Evolutionary conservation across 306 rosid species (phyloP), one percentile per base, ranked within the genome.

Genomic region (Dryas drummondii): DNA sequence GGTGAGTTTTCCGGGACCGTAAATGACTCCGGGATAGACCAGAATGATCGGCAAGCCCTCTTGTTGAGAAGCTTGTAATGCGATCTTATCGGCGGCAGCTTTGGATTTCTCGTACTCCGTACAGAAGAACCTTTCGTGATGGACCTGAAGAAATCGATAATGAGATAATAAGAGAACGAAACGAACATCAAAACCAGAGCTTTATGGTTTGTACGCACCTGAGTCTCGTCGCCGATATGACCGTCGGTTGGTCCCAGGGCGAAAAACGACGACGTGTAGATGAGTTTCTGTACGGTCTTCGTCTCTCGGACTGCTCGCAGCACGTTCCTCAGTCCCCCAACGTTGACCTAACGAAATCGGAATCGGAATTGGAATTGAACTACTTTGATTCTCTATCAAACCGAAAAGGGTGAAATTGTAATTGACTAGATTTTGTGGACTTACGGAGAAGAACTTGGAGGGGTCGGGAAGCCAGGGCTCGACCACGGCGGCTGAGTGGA

Each of bases 401-500:
- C 62, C 46, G n/a, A 12, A 60, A 60, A 37, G 27, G 64, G 6
- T 32, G 10, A 12, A 12, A 1, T 16, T 42, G 11, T 32, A 61
- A 1, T 4, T 52, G 9, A 55, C 14, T 13, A 50, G 9, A 45
- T 16, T 22, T 74, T 71, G 48, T 0, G 71, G 11, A 22, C 76
- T 87, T 79, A 94, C 97, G 15, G 91, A 57, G 82, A 78, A 47
- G 84, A 91, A 84, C 71, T 84, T 86, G 58, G 97, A 87, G 71
- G 97, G 96, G 73, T 90, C 92, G 14, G 98, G 97, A 60, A 91
- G 97, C 98, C 98, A 94, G 49, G 97, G 97, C 76, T 94, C 98
- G 73, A 94, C 98, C 11, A 94, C 48, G 12, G 96, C 98, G 51
- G 98, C 97, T 17, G 87, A 65, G 87, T 91, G 98, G 86, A 94